Percentiles rank a stretch among this genome's conserved stretches.
These are phyloP conservation scores for Paradendryphiella salina DNA, from an alignment of 2,329 filamentous ascomycete species.

Conservation along the genomic window DNA sequence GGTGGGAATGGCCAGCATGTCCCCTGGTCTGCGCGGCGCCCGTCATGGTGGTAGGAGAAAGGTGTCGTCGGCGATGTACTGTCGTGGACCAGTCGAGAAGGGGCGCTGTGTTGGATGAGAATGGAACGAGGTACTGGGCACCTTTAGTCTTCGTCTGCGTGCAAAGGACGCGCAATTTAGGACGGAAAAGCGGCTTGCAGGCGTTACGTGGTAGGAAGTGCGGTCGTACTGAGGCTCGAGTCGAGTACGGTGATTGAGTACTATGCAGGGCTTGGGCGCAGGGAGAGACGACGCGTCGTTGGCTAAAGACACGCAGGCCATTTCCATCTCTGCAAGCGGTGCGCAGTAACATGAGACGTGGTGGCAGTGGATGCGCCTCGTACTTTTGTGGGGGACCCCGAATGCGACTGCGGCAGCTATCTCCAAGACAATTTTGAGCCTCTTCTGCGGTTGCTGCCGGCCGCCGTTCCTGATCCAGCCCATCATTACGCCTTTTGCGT, in stretches of 20 bases:
- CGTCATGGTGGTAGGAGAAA: slow-evolving; percentile 38
- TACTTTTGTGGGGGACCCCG: slow-evolving; percentile 19
- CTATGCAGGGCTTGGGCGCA: slow-evolving; percentile 20
- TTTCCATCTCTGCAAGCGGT: slow-evolving; percentile 36
- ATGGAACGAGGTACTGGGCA: slow-evolving; percentile 13
- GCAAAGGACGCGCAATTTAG: slow-evolving; percentile 39
- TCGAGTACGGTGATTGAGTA: slow-evolving; percentile 11
- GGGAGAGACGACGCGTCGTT: slow-evolving; percentile 31
- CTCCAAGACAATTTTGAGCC: slow-evolving; percentile 22
- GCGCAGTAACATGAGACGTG: slow-evolving; percentile 37
- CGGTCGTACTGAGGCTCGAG: slow-evolving; percentile 26
- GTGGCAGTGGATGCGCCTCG: slow-evolving; percentile 26
- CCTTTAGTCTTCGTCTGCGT: slow-evolving; percentile 36
- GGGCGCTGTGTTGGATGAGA: slow-evolving; percentile 7
- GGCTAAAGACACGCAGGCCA: slow-evolving; percentile 42
- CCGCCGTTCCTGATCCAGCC: slow-evolving; percentile 18
- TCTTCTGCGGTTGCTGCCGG: slow-evolving; percentile 32
- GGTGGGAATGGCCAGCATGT: slow-evolving; percentile 56
- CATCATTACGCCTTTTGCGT: slow-evolving; percentile 22
- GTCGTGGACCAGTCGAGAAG: slow-evolving; percentile 40
- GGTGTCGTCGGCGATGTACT: slow-evolving; percentile 39
- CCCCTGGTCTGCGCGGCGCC: slow-evolving; percentile 35
- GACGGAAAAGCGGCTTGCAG: slow-evolving; percentile 13
- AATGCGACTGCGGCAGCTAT: slow-evolving; percentile 18
- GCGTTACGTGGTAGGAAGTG: slow-evolving; percentile 18